A percentile compares a stretch with the other conserved stretches of the same genome.
These are phyloP conservation scores for Verticillium nonalfalfae DNA, from an alignment of 2,329 filamentous ascomycete species.

Conservation along the genomic window DNA sequence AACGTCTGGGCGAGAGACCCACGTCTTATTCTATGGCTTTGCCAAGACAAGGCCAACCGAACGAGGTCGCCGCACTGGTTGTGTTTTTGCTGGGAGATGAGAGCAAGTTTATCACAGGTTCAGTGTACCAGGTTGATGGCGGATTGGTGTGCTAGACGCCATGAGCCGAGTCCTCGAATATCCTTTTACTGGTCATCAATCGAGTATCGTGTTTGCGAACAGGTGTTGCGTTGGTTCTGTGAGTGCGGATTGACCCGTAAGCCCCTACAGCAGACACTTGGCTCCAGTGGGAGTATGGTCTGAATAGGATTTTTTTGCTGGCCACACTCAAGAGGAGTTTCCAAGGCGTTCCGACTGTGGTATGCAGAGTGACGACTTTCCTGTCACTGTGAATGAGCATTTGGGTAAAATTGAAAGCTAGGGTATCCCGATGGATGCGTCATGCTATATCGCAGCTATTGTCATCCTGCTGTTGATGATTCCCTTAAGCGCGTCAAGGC, in stretches of 20 bases:
- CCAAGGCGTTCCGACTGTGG: too few relatives aligned
- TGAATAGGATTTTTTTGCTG: too few relatives aligned
- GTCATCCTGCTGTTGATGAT: too few relatives aligned
- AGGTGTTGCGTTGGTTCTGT: neutral
- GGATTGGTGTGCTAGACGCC: conserved; percentile 15
- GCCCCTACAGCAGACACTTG: too few relatives aligned
- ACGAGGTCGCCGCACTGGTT: conserved; percentile 19
- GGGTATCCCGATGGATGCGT: too few relatives aligned
- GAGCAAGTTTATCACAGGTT: conserved; percentile 17
- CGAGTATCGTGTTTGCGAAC: neutral
- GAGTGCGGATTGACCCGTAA: neutral
- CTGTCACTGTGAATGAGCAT: too few relatives aligned
- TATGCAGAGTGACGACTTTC: too few relatives aligned
- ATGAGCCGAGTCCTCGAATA: neutral
- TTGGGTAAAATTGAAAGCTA: too few relatives aligned
- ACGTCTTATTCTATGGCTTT: conserved; percentile 6
- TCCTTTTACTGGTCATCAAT: neutral
- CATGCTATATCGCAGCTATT: too few relatives aligned
- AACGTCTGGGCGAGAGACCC: neutral
- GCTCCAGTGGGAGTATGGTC: too few relatives aligned
- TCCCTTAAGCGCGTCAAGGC: too few relatives aligned
- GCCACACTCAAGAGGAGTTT: too few relatives aligned
- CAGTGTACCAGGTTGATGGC: neutral
- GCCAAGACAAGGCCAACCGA: conserved; percentile 15
- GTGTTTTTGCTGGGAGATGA: conserved; percentile 19